A percentile compares a stretch with the other conserved stretches of the same genome.
Evolutionary conservation across 2,329 filamentous ascomycete genomes (phyloP).

Genomic region (Arachnomyces sp.): DNA sequence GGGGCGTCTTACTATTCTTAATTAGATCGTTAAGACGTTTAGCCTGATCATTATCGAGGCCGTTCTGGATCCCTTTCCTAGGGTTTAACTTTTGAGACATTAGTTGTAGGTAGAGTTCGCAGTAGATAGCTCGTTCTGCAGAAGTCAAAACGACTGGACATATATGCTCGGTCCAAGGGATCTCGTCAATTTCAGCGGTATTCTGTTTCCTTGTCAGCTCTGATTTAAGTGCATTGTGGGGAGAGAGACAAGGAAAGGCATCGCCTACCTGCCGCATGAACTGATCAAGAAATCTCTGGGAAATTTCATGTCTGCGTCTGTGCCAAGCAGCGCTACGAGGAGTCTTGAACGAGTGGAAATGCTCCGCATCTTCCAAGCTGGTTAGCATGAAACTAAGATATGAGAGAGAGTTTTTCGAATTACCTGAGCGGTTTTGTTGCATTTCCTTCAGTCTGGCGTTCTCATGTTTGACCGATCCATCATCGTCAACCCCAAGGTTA

Average conservation of each 20-base stretch:
- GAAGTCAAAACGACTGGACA: slow-evolving; percentile 37
- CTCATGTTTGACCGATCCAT: slow-evolving; percentile 37
- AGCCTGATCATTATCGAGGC: slow-evolving; percentile 19
- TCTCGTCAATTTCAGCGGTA: slow-evolving; percentile 36
- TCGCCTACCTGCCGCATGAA: slow-evolving; percentile 42
- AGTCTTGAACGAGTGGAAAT: slow-evolving; percentile 48
- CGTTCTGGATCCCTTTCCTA: slow-evolving; percentile 16
- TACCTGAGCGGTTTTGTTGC: slow-evolving; percentile 38
- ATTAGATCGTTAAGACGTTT: slow-evolving; percentile 41
- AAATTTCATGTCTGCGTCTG: slow-evolving; percentile 41
- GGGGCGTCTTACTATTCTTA: slow-evolving; percentile 37
- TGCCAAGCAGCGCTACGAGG: slow-evolving; percentile 47
- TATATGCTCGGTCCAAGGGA: slow-evolving; percentile 39
- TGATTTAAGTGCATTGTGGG: background rate
- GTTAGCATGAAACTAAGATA: slow-evolving; percentile 5
- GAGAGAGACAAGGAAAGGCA: background rate
- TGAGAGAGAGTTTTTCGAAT: slow-evolving; percentile 7
- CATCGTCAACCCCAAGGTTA: slow-evolving; percentile 48
- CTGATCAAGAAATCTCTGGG: slow-evolving; percentile 48
- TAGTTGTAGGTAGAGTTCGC: slow-evolving; percentile 49
- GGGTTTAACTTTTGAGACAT: slow-evolving; percentile 44
- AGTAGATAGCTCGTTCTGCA: slow-evolving; percentile 47
- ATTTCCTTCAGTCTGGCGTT: slow-evolving; percentile 39
- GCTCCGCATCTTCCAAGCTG: slow-evolving; percentile 40
- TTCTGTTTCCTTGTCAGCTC: slow-evolving; percentile 24